Conservation (phyloP, 1,284 basidiomycete species). For the Ceraceosorus guamensis region DNA sequence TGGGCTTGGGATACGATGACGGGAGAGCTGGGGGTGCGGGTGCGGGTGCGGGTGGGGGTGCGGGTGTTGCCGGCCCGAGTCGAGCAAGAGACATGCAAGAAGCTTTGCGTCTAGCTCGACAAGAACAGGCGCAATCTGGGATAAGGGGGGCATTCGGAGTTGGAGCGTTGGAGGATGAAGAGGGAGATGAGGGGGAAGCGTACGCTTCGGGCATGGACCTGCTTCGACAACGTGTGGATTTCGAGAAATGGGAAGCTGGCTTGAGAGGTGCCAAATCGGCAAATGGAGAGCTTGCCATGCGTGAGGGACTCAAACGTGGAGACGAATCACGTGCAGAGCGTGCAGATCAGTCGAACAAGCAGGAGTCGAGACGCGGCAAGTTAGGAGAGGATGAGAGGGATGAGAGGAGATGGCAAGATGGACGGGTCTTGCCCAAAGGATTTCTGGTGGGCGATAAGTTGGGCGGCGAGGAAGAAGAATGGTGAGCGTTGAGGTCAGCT, state of each 20-base stretch:
- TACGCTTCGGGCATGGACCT: too few species aligned
- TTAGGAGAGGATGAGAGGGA: too few species aligned
- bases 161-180: slow-evolving; percentile 71
- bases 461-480: background rate
- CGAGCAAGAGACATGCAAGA: background rate
- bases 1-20: too few species aligned
- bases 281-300: too few species aligned
- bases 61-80: too few species aligned
- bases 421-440: background rate
- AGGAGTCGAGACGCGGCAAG: slow-evolving; percentile 54
- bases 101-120: background rate
- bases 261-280: too few species aligned
- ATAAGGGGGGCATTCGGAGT: slow-evolving; percentile 58
- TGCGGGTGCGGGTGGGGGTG: too few species aligned
- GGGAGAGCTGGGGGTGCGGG: too few species aligned
- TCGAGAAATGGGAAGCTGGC: too few species aligned
- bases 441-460: background rate
- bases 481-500: too few species aligned
- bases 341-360: background rate
- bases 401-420: background rate
- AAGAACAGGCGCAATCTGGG: slow-evolving; percentile 1
- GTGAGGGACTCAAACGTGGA: too few species aligned
- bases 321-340: background rate
- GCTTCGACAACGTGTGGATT: too few species aligned
- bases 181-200: slow-evolving; percentile 69